phyloP scores from a whole-genome alignment of 2,329 filamentous ascomycete species.

The Xylaria sp. region DNA sequence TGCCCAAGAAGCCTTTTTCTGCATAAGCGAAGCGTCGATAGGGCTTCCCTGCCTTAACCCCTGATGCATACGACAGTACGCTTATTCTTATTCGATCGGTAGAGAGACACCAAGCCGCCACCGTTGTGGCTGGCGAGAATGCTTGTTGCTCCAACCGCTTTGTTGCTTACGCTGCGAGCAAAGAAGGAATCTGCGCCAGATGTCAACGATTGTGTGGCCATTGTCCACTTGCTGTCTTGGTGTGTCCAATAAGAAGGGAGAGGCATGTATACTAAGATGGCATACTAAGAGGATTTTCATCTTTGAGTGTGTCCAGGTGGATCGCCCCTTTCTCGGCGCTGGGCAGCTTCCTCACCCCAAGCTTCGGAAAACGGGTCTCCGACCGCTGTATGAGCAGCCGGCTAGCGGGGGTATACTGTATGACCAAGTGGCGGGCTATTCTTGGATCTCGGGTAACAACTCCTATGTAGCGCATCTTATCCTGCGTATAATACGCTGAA shows the following conservation, averaged over 20 bases:
- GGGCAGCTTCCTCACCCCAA: conserved; percentile 25
- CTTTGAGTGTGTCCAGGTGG: conserved; percentile 10
- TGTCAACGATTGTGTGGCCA: neutral
- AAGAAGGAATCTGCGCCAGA: conserved; percentile 11
- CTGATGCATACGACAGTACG: conserved; percentile 9
- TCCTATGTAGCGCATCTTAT: neutral
- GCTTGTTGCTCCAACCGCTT: neutral
- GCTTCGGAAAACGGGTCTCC: conserved; percentile 33
- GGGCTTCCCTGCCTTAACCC: conserved; percentile 22
- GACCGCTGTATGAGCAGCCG: conserved; percentile 16
- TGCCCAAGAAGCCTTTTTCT: conserved; percentile 27
- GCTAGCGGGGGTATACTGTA: conserved; percentile 8
- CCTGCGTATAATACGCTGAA: neutral
- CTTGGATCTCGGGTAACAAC: conserved; percentile 11
- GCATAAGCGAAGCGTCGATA: conserved; percentile 33
- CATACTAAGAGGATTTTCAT: conserved; percentile 13
- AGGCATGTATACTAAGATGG: neutral
- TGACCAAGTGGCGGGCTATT: neutral
- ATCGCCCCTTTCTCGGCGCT: conserved; percentile 30
- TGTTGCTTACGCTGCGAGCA: neutral
- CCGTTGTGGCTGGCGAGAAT: neutral
- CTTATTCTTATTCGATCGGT: conserved; percentile 10
- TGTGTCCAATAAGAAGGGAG: conserved; percentile 4
- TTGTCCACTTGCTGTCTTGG: conserved; percentile 8
- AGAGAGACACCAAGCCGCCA: conserved; percentile 7